Conservation (phyloP, 176 grass and related monocot genomes). For the Phoenix dactylifera region DNA sequence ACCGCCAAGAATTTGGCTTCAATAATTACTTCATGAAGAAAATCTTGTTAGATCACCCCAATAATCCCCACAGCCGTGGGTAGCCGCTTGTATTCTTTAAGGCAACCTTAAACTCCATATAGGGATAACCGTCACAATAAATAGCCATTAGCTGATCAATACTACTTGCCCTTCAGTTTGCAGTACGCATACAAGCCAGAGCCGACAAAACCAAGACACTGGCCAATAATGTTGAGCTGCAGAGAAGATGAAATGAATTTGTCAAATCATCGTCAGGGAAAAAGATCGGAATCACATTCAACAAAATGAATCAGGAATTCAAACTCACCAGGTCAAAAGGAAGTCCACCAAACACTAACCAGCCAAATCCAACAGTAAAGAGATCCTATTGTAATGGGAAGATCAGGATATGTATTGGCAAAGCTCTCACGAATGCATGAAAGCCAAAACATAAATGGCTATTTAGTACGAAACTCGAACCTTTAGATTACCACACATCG, state of each 20-base stretch:
- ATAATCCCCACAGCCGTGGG: too few species aligned
- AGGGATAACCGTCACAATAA: too few species aligned
- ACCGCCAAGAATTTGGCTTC: too few species aligned
- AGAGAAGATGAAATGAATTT: constrained; percentile 2
- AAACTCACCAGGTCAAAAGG: constrained; percentile 86
- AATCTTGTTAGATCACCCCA: too few species aligned
- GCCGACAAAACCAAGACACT: constrained; percentile 77
- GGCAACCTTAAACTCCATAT: too few species aligned
- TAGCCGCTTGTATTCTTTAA: too few species aligned
- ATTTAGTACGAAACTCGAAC: constrained; percentile 18
- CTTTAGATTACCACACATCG: constrained; percentile 99
- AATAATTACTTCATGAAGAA: too few species aligned
- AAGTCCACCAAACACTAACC: constrained; percentile 87
- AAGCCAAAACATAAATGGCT: background rate
- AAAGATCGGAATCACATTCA: background rate
- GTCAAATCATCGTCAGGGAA: constrained; percentile 6
- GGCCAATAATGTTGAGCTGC: constrained; percentile 94
- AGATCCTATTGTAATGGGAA: constrained; percentile 49
- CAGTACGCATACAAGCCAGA: constrained; percentile 94
- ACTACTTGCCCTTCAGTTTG: constrained; percentile 87
- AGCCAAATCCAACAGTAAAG: constrained; percentile 91
- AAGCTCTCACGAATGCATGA: constrained; percentile 12
- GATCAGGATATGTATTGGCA: background rate
- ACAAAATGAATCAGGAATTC: background rate
- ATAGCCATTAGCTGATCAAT: too few species aligned